Base-by-base conservation (phyloP, 805 yeast genomes). In the Zygosaccharomyces bailii region DNA sequence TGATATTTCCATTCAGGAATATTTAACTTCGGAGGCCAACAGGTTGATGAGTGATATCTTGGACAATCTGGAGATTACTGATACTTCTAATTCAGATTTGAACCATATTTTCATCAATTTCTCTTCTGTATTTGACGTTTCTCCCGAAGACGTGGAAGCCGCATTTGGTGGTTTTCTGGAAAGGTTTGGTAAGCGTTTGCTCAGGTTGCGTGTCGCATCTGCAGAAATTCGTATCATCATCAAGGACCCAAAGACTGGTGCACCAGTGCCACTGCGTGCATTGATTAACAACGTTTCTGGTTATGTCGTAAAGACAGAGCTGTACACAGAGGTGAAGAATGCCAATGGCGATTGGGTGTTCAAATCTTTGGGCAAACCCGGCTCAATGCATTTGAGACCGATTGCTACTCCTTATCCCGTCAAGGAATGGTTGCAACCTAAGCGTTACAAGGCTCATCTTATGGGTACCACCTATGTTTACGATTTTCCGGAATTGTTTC, bases 401-500 rank as follows among this genome's bases (percentile, higher is more conserved):
- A 89, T 93, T 61, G 84, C 90, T 38, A 87, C 97, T 42, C 96
- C 97, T 40, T 95, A 93, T 65, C 95, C 98, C 47, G 96, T 95
- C 24, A 93, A 93, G 75, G 99, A 93, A 71, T 90, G 95, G 73
- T 77, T 93, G 61, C 99, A 93, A 74, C 97, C 98, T 59, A 93
- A 93, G 71, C 88, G 99, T 72, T 95, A 95, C 75, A 86, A 84
- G 73, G 99, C 99, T 40, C 98, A 93, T 69, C 76, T 87, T 59
- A 85, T 93, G 90, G 99, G 99, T 52, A 93, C 99, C 14, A 90
- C 99, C 8, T 93, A 88, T 63, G 96, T 88, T 40, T 93, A 95
- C 62, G 99, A 93, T 69, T 95, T 93, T 93, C 99, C 99, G 42
- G 99, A 93, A 66, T 73, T 93, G 60, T 93, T 95, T 84, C 86